phyloP scores from a whole-genome alignment of 2,329 filamentous ascomycete genomes.

The Fusarium humuli region DNA sequence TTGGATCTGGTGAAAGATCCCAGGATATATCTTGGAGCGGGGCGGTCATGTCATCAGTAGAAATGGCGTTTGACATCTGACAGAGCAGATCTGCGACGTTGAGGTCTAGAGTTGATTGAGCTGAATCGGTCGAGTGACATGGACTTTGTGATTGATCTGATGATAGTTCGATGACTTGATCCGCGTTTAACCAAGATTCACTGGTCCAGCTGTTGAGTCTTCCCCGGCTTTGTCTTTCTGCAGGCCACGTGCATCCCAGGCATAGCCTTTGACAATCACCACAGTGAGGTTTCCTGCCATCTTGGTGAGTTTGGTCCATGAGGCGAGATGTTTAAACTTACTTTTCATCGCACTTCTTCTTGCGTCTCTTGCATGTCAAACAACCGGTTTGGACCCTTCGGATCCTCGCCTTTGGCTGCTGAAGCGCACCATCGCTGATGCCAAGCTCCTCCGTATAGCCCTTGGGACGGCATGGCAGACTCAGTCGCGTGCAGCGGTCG shows the following conservation, averaged over 20 bases:
- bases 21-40: not conserved
- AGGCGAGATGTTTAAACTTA: not conserved
- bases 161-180: constrained; percentile 3
- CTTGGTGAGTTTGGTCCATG: no score
- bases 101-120: constrained; percentile 1
- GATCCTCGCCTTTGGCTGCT: not conserved
- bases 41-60: not conserved
- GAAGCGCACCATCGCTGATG: not conserved
- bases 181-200: constrained; percentile 5
- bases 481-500: constrained; percentile 2
- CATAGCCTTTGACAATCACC: constrained; percentile 10
- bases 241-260: not conserved
- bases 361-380: constrained; percentile 8
- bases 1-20: not conserved
- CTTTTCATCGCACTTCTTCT: constrained; percentile 16
- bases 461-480: constrained; percentile 8
- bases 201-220: constrained; percentile 5
- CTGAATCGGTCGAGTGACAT: not conserved
- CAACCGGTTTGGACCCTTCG: constrained; percentile 5
- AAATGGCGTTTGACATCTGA: not conserved
- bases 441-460: not conserved
- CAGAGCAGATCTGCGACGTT: constrained; percentile 5
- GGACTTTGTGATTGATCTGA: not conserved
- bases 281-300: not conserved
- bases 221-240: not conserved